phyloP scores from a whole-genome alignment of 805 yeast species.

The Candida andamanensis region DNA sequence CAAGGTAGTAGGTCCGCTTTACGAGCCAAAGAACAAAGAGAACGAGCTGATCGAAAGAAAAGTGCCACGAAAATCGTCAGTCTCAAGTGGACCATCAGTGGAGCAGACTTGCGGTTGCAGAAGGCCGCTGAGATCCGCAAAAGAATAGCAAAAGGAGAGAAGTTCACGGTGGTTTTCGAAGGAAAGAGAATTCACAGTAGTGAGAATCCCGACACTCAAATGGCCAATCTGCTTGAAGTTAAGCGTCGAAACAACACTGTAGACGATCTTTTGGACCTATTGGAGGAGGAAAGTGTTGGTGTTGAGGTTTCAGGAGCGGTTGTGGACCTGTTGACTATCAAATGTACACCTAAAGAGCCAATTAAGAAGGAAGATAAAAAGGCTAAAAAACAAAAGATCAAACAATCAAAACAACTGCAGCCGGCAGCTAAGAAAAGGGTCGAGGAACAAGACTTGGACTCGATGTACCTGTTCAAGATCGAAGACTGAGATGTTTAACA shows the following conservation, averaged over 20 bases:
- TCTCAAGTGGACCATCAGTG: slow-evolving; percentile 34
- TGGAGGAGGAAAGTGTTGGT: no score
- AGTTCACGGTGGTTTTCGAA: slow-evolving; percentile 13
- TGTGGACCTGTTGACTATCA: slow-evolving; percentile 20
- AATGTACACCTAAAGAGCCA: slow-evolving; percentile 14
- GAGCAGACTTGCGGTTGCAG: slow-evolving; percentile 34
- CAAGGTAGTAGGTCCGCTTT: slow-evolving; percentile 30
- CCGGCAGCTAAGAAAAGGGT: slow-evolving; percentile 4
- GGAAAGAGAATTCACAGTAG: slow-evolving; percentile 1
- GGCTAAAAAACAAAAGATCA: slow-evolving; percentile 9
- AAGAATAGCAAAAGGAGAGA: slow-evolving; percentile 28
- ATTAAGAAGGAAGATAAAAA: slow-evolving; percentile 3
- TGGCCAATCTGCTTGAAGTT: no score
- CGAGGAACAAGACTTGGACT: slow-evolving; percentile 33
- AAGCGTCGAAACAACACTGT: no score
- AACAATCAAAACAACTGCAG: slow-evolving; percentile 1
- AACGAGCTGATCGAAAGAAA: slow-evolving; percentile 31
- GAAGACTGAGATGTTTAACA: no score
- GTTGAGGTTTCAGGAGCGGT: slow-evolving; percentile 27
- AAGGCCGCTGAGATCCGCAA: slow-evolving; percentile 30
- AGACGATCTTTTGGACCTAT: no score
- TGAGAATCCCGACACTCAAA: slow-evolving; percentile 14
- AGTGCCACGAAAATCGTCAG: slow-evolving; percentile 28
- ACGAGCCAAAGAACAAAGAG: slow-evolving; percentile 21
- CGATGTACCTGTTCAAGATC: slow-evolving; percentile 36